phyloP scores from a whole-genome alignment of 2,329 filamentous ascomycete genomes.

The Graphilbum fragrans region DNA sequence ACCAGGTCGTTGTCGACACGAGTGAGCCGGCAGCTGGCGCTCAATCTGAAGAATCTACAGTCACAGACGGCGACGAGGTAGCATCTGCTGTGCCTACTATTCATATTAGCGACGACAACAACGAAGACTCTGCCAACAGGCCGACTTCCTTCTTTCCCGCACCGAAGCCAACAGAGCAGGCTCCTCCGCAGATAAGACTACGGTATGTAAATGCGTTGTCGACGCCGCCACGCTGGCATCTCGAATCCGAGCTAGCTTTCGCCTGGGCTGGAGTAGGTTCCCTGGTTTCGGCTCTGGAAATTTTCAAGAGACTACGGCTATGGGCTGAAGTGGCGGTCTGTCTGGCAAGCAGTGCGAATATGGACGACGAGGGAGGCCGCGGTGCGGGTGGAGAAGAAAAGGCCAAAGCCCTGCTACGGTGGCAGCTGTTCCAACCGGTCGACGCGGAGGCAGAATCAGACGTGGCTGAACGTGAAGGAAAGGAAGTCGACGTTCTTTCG shows the following conservation, averaged over 20 bases:
- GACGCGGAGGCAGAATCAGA: conserved; percentile 20
- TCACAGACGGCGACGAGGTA: conserved; percentile 2
- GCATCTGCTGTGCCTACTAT: conserved; percentile 30
- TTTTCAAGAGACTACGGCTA: conserved; percentile 84
- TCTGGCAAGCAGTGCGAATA: conserved; percentile 49
- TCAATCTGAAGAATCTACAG: background rate
- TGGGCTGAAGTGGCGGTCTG: conserved; percentile 95
- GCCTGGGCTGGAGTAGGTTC: conserved; percentile 88
- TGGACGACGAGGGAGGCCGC: conserved; percentile 44
- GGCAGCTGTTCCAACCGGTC: conserved; percentile 64
- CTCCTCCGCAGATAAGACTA: conserved; percentile 62
- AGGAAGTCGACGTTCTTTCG: conserved; percentile 41
- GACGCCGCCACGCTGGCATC: conserved; percentile 81
- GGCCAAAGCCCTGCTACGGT: conserved; percentile 62
- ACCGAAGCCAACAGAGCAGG: conserved; percentile 63
- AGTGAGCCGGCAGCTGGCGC: conserved; percentile 16
- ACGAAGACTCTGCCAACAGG: conserved; percentile 20
- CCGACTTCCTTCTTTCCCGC: conserved; percentile 73
- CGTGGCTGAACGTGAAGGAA: conserved; percentile 27
- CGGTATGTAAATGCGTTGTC: conserved; percentile 74
- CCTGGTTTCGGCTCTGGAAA: conserved; percentile 79
- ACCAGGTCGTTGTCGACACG: conserved; percentile 89
- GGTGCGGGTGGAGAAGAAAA: conserved; percentile 61
- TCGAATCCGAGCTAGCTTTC: conserved; percentile 84
- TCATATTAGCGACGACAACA: conserved; percentile 25